Conservation (phyloP, 345 rosid genomes). For the Noccaea bulbosa region DNA sequence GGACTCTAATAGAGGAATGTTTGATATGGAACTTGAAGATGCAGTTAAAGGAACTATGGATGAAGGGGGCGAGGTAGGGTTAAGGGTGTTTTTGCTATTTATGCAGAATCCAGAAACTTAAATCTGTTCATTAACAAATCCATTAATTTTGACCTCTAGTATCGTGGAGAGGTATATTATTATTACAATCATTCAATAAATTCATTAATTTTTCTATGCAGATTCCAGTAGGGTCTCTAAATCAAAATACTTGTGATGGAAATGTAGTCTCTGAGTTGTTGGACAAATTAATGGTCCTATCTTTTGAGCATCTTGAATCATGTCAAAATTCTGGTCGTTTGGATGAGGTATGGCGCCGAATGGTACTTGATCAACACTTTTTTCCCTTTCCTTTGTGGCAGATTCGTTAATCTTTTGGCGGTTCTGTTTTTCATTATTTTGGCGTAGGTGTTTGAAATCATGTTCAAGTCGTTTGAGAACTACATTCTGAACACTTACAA, state of each 20-base stretch:
- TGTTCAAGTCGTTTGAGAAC: slow-evolving; percentile 60
- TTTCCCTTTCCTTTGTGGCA: slow-evolving; percentile 4
- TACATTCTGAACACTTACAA: slow-evolving; percentile 65
- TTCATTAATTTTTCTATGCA: slow-evolving; percentile 31
- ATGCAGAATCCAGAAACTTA: no score
- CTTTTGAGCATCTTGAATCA: slow-evolving; percentile 72
- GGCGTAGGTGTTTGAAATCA: slow-evolving; percentile 66
- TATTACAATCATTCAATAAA: slow-evolving; percentile 1
- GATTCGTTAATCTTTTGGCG: background rate
- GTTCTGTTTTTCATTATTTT: slow-evolving; percentile 14
- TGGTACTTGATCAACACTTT: background rate
- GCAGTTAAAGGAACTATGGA: slow-evolving; percentile 45
- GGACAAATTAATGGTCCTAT: slow-evolving; percentile 66
- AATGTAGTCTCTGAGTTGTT: slow-evolving; percentile 58
- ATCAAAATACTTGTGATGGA: slow-evolving; percentile 51
- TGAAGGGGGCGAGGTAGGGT: slow-evolving; percentile 52
- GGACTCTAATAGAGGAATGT: slow-evolving; percentile 68
- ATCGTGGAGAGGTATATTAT: background rate
- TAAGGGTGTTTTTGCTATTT: background rate
- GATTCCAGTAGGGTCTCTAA: slow-evolving; percentile 50
- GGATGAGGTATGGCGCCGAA: slow-evolving; percentile 52
- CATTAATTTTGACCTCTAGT: background rate
- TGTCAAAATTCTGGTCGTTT: slow-evolving; percentile 60
- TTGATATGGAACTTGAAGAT: slow-evolving; percentile 76
- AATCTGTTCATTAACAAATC: no score